Evolutionary conservation across 2,329 filamentous ascomycete species (phyloP), one percentile per base, ranked within the genome.

Genomic region (Alternaria tenuissima): DNA sequence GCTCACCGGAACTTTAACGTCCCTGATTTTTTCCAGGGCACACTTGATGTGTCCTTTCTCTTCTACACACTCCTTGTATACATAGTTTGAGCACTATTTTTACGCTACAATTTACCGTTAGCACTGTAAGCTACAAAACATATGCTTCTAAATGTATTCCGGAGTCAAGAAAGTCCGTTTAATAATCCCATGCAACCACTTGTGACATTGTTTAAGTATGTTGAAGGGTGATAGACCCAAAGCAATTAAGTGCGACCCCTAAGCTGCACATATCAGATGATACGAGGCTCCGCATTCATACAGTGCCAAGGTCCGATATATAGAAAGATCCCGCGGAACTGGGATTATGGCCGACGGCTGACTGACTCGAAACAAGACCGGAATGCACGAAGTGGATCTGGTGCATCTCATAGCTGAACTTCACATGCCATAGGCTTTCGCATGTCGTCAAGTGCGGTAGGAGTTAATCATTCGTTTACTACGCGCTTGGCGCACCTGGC

Each of bases 11-110:
- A 46, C 49, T 32, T 59, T 55, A 47, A 52, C 30, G 22, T 41
- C 52, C 26, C 48, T 24, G 55, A 28, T 8, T 64, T 59, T 56
- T 43, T 52, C 43, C 43, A 38, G 59, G 55, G 14, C 52, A 61
- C 16, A 41, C 46, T 43, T 28, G 20, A n/a, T 64, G 26, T 43
- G 36, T 24, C 47, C 32, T 46, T 65, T 63, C 59, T 28, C 58
- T 68, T 68, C 68, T 64, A 9, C 56, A 65, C 68, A 51, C 55
- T 71, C 68, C 14, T 63, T 68, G 52, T 62, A 62, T 6, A 62
- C 57, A 56, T 61, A 62, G 20, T 58, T 46, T 52, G 57, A 48
- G 43, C 58, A 67, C 34, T 18, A 56, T 12, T 42, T 51, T 7
- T 24, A 39, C 18, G 12, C 32, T 20, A 22, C 22, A 39, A n/a